Evolutionary conservation across 371 early-diverging fungal species (phyloP).

Genomic region (Mortierella sp.): DNA sequence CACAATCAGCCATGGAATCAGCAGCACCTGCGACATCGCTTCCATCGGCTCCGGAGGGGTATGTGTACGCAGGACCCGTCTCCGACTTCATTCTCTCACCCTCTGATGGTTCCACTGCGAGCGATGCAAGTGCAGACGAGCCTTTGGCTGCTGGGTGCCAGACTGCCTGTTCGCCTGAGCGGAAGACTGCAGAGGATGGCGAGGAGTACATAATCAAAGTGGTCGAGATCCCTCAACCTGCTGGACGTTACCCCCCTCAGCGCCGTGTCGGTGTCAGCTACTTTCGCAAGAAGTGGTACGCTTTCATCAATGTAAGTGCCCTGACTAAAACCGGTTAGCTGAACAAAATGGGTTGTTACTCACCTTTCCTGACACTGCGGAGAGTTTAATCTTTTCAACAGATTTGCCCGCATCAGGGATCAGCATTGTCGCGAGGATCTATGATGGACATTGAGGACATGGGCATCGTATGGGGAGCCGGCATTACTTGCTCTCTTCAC

Average conservation of each 20-base stretch:
- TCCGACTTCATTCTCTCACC: constrained; percentile 27
- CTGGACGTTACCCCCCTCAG: constrained; percentile 42
- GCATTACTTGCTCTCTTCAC: constrained; percentile 41
- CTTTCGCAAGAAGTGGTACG: constrained; percentile 50
- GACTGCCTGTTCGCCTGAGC: not conserved
- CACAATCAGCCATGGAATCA: constrained; percentile 8
- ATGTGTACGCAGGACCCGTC: constrained; percentile 27
- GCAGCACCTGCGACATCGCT: constrained; percentile 4
- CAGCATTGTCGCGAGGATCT: constrained; percentile 34
- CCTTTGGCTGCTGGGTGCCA: not conserved
- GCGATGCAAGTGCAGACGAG: not conserved
- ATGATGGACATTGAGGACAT: constrained; percentile 54
- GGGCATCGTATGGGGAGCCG: constrained; percentile 54
- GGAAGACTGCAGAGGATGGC: constrained; percentile 9
- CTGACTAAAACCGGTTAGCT: not conserved
- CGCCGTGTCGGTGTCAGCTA: constrained; percentile 40
- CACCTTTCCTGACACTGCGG: not conserved
- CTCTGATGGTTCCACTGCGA: not conserved
- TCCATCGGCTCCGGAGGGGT: constrained; percentile 30
- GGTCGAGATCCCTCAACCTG: constrained; percentile 44
- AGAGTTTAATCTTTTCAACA: constrained; percentile 5
- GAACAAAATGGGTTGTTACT: not conserved
- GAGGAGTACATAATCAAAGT: constrained; percentile 38
- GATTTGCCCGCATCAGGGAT: constrained; percentile 54
- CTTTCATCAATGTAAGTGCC: constrained; percentile 44